Percentiles rank a stretch among this genome's conserved stretches.
Conservation (phyloP, 2,329 filamentous ascomycete genomes). For the Epichloe scottii region DNA sequence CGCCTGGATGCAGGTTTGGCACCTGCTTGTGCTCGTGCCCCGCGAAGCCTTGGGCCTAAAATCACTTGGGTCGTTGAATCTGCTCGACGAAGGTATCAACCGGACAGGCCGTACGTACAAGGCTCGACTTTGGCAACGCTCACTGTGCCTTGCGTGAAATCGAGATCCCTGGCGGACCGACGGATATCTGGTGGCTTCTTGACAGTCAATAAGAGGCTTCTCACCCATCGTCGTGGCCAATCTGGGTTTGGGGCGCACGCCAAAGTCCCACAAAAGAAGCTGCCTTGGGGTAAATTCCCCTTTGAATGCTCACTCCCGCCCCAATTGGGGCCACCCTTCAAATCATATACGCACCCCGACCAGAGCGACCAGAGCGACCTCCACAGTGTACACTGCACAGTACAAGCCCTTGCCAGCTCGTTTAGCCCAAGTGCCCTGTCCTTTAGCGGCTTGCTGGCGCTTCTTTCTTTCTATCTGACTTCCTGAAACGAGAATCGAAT, state of each 20-base stretch:
- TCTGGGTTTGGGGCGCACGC: conserved; percentile 3
- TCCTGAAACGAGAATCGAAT: conserved; percentile 12
- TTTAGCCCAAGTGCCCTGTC: not conserved
- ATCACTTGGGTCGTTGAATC: not conserved
- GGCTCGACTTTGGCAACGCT: too few species aligned
- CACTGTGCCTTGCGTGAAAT: not conserved
- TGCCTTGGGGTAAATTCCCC: not conserved
- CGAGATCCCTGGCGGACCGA: not conserved
- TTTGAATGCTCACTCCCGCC: not conserved
- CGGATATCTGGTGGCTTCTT: not conserved
- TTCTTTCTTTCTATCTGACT: conserved; percentile 21
- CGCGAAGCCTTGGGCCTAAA: not conserved
- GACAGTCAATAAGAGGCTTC: not conserved
- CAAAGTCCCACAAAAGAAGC: conserved; percentile 4
- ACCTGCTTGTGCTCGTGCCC: not conserved
- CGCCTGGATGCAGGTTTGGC: conserved; percentile 3
- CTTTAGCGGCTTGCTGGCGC: conserved; percentile 11
- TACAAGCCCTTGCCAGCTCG: not conserved
- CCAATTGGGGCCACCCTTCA: not conserved
- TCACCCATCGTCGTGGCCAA: conserved; percentile 5
- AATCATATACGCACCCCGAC: not conserved
- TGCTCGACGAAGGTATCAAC: not conserved
- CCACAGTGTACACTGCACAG: not conserved
- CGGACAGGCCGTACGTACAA: not conserved
- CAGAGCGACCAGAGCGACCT: not conserved